Base-by-base conservation (phyloP, 83 land plant genomes). In the Picea abies region DNA sequence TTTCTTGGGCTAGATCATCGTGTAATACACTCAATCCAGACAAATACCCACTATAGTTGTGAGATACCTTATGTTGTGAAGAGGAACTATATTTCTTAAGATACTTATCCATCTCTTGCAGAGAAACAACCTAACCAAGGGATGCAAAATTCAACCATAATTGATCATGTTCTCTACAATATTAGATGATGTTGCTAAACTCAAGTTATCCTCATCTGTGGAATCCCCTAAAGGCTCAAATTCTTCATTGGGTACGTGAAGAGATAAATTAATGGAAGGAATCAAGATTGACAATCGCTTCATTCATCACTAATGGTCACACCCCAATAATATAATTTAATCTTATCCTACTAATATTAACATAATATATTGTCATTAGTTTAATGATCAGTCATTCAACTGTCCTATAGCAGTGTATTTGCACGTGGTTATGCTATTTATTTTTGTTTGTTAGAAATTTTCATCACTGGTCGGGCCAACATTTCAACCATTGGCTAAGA, bases 121-220 rank as follows among this genome's bases (percentile, higher is more conserved):
- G 37, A 35, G 37, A 3, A 35, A 2, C 37, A 35, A 35, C 91
- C 83, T 87, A 87, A 15, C 88, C 89, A 29, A 84, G 84, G 6
- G 91, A 81, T 10, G 93, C 86, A 56, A 95, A 84, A 16, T 94
- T 90, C 39, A 95, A 37, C 97, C 97, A 78, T 93, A 95, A 49
- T 89, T 91, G 62, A 93, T 80, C 14, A 87, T 19, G 35, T 80
- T 88, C 0, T 84, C 77, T 17, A 32, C 22, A 20, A 9, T 66
- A 25, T 49, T 67, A 22, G 76, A 37, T 32, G 76, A 8, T 14
- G 44, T 16, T 25, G 11, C 25, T 20, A 11, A 14, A 35, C 20
- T 22, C 9, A 1, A 3, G 52, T n/a, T n/a, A 7, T 78, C 62
- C 6, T 80, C 72, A 19, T 52, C 44, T 9, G 16, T 63, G 22